phyloP scores from a whole-genome alignment of 345 rosid species.

The Streptanthus diversifolius region DNA sequence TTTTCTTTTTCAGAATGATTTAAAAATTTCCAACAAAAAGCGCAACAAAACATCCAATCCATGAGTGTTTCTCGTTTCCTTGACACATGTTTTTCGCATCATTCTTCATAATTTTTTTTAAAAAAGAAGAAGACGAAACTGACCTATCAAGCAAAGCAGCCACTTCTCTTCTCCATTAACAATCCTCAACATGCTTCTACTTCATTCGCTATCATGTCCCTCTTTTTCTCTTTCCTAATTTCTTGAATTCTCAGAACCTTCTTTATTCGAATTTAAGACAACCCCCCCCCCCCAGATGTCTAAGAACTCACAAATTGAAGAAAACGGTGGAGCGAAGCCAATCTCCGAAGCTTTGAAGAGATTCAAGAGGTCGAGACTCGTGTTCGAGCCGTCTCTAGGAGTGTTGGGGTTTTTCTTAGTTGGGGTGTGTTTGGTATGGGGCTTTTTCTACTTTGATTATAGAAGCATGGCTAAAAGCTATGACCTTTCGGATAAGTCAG shows the following conservation, averaged over 20 bases:
- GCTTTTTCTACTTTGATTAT: constrained; percentile 74
- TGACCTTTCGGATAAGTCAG: constrained; percentile 47
- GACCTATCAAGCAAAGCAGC: constrained; percentile 35
- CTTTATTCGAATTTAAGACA: neutral
- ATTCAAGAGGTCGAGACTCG: constrained; percentile 57
- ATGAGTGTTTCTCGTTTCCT: constrained; percentile 35
- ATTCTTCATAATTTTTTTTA: constrained; percentile 22
- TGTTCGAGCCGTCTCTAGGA: constrained; percentile 65
- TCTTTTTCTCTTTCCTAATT: neutral
- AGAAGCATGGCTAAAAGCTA: constrained; percentile 47
- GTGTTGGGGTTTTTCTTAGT: constrained; percentile 62
- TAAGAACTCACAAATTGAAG: constrained; percentile 39
- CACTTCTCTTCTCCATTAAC: constrained; percentile 18
- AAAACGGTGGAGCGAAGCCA: constrained; percentile 33
- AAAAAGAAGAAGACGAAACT: constrained; percentile 18
- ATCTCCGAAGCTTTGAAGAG: constrained; percentile 46
- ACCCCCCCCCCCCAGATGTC: constrained; percentile 45
- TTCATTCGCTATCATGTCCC: constrained; percentile 3
- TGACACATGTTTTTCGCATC: constrained; percentile 42
- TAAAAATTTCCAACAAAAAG: neutral
- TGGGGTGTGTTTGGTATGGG: constrained; percentile 48
- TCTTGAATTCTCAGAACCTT: neutral
- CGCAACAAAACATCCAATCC: constrained; percentile 1
- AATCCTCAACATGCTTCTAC: constrained; percentile 18
- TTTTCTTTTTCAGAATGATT: neutral